A percentile compares a stretch with the other conserved stretches of the same genome.
Conservation (phyloP, 2,329 filamentous ascomycete genomes). For the Monosporascus sp. region DNA sequence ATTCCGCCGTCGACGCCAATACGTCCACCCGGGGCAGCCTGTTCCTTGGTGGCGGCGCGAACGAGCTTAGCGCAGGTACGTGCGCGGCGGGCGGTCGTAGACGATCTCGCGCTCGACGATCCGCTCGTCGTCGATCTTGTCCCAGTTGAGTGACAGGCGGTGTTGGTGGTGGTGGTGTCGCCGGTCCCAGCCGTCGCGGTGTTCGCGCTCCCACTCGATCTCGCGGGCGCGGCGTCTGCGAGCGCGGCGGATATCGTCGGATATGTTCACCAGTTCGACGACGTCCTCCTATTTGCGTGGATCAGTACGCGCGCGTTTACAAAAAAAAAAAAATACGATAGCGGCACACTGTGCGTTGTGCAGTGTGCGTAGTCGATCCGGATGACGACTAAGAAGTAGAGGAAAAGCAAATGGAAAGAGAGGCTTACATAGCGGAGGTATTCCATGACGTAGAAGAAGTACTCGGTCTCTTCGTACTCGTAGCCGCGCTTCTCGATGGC, state of each 20-base stretch:
- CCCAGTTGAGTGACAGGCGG: slow-evolving; percentile 27
- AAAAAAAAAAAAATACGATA: no score
- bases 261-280: slow-evolving; percentile 73
- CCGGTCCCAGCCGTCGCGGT: slow-evolving; percentile 46
- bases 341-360: no score
- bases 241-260: slow-evolving; percentile 71
- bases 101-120: slow-evolving; percentile 64
- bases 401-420: background rate
- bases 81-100: slow-evolving; percentile 44
- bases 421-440: slow-evolving; percentile 79
- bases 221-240: slow-evolving; percentile 49
- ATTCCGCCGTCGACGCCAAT: no score
- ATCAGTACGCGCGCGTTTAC: slow-evolving; percentile 27
- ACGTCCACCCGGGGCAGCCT: no score
- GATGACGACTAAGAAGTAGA: background rate
- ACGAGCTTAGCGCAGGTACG: slow-evolving; percentile 20
- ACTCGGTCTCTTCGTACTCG: slow-evolving; percentile 83
- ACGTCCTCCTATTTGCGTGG: slow-evolving; percentile 67
- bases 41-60: background rate
- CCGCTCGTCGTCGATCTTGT: slow-evolving; percentile 54
- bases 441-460: slow-evolving; percentile 88
- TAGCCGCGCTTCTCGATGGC: slow-evolving; percentile 83
- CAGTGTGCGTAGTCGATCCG: no score
- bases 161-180: slow-evolving; percentile 34
- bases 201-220: slow-evolving; percentile 54